Evolutionary conservation across 345 rosid genomes (phyloP).

Genomic region (Linum lewisii): DNA sequence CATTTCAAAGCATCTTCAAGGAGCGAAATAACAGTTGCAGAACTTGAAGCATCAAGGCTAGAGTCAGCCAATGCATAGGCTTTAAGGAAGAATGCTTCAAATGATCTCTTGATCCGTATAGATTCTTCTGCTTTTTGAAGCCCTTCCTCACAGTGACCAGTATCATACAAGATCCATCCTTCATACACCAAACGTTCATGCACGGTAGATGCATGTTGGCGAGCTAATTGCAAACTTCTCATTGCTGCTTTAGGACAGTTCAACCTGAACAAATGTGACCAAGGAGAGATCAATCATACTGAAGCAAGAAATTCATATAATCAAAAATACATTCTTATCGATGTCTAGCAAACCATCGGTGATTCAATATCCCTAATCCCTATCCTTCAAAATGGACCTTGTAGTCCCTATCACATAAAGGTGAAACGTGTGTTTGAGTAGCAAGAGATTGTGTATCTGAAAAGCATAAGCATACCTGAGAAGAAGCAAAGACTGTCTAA

Average conservation of each 20-base stretch:
- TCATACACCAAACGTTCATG: constrained; percentile 90
- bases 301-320: too few species aligned
- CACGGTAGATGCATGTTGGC: constrained; percentile 74
- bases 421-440: too few species aligned
- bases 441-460: too few species aligned
- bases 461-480: constrained; percentile 43
- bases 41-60: constrained; percentile 68
- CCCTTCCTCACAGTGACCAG: constrained; percentile 93
- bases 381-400: too few species aligned
- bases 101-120: constrained; percentile 67
- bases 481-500: constrained; percentile 91
- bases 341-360: too few species aligned
- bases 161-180: constrained; percentile 97
- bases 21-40: constrained; percentile 75
- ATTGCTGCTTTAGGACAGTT: constrained; percentile 95
- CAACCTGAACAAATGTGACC: constrained; percentile 40
- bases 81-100: constrained; percentile 97
- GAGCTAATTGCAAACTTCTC: constrained; percentile 90
- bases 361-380: too few species aligned
- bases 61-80: constrained; percentile 99
- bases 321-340: too few species aligned
- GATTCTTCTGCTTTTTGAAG: constrained; percentile 86
- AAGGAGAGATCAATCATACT: too few species aligned
- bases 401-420: too few species aligned
- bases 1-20: constrained; percentile 91